Conservation (phyloP, 306 rosid species). For the Aeschynomene evenia region DNA sequence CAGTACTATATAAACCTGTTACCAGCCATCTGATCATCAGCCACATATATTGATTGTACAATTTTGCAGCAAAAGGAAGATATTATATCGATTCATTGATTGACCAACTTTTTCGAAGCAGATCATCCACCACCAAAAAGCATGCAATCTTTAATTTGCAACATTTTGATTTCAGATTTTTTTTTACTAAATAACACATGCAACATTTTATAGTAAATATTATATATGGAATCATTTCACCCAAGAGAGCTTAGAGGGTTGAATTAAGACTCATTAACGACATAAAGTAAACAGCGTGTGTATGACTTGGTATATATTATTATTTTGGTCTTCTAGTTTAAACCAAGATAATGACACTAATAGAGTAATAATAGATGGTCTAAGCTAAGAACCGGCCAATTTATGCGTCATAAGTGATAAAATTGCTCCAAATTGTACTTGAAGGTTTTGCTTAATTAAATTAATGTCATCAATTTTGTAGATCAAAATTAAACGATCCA, state of each 20-base stretch:
- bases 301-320: no score
- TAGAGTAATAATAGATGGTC: no score
- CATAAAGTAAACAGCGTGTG: no score
- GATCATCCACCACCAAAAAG: not conserved
- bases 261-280: no score
- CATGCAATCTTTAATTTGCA: not conserved
- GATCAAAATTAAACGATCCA: not conserved
- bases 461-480: not conserved
- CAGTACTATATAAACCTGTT: no score
- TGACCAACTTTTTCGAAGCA: not conserved
- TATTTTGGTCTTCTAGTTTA: no score
- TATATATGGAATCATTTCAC: no score
- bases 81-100: not conserved
- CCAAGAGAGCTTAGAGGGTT: no score
- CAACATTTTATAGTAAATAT: no score
- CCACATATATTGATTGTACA: not conserved
- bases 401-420: not conserved
- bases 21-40: slow-evolving; percentile 6
- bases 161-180: not conserved
- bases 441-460: not conserved
- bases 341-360: not conserved
- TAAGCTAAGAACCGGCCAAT: not conserved
- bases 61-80: not conserved
- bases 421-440: not conserved
- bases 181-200: no score